Evolutionary conservation across 2,329 filamentous ascomycete genomes (phyloP).

Genomic region (Aspergillus sp.): DNA sequence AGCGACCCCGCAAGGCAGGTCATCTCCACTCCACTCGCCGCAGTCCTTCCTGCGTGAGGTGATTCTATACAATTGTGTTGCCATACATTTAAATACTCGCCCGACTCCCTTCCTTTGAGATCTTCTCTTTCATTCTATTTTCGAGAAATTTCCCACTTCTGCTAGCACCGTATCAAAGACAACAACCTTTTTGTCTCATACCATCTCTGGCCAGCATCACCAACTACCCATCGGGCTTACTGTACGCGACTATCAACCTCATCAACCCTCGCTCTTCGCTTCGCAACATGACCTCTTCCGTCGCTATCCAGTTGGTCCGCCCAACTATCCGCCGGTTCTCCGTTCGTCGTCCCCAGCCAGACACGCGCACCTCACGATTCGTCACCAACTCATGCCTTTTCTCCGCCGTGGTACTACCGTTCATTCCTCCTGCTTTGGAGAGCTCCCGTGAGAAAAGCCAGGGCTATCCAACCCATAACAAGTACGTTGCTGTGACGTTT

Average conservation of each 20-base stretch:
- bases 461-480: constrained; percentile 36
- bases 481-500: constrained; percentile 24
- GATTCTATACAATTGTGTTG: neutral
- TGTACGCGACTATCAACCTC: neutral
- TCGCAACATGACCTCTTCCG: constrained; percentile 14
- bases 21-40: neutral
- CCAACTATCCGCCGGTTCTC: constrained; percentile 45
- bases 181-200: neutral
- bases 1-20: neutral
- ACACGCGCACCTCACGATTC: constrained; percentile 39
- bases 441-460: constrained; percentile 41
- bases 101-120: neutral
- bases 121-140: neutral
- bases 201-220: neutral
- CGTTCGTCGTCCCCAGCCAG: constrained; percentile 38
- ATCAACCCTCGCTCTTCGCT: neutral
- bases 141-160: neutral
- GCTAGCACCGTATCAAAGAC: neutral
- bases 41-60: neutral
- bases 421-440: constrained; percentile 46
- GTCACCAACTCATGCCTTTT: constrained; percentile 41
- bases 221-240: neutral
- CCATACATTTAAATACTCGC: neutral
- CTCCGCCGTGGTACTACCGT: constrained; percentile 44
- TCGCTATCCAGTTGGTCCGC: constrained; percentile 27